Conservation (phyloP, 768 basidiomycete genomes). For the Boletus rex-veris region DNA sequence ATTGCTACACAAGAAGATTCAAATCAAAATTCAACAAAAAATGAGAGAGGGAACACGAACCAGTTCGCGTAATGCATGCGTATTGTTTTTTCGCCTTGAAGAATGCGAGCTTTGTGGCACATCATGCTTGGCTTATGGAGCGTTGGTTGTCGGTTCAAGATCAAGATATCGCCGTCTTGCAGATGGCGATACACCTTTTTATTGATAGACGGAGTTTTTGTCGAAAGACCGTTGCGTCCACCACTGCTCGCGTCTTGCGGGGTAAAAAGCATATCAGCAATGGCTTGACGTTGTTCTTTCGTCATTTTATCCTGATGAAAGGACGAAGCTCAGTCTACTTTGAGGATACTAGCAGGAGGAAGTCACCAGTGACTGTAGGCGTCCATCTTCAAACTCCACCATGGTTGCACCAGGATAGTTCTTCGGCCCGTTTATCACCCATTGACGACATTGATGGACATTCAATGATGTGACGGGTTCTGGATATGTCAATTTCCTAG, state of each 20-base stretch:
- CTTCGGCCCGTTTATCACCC: constrained; percentile 88
- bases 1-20: constrained; percentile 54
- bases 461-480: constrained; percentile 95
- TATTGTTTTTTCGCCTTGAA: constrained; percentile 97
- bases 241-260: constrained; percentile 66
- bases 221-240: constrained; percentile 57
- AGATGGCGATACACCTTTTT: constrained; percentile 98
- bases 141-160: constrained; percentile 97
- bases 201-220: constrained; percentile 77
- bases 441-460: constrained; percentile 80
- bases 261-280: constrained; percentile 92
- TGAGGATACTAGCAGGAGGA: not conserved
- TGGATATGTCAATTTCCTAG: constrained; percentile 93
- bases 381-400: constrained; percentile 95
- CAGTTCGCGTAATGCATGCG: constrained; percentile 99
- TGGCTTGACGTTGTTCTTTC: constrained; percentile 87
- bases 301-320: constrained; percentile 71
- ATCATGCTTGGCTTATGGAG: constrained; percentile 99
- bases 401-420: constrained; percentile 90
- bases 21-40: constrained; percentile 2
- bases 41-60: constrained; percentile 42
- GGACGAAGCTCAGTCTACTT: constrained; percentile 3
- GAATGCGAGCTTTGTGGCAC: constrained; percentile 88
- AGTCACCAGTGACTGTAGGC: constrained; percentile 72
- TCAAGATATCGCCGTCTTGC: constrained; percentile 89